phyloP scores from a whole-genome alignment of 768 basidiomycete genomes.

The Kockovaella imperatae region DNA sequence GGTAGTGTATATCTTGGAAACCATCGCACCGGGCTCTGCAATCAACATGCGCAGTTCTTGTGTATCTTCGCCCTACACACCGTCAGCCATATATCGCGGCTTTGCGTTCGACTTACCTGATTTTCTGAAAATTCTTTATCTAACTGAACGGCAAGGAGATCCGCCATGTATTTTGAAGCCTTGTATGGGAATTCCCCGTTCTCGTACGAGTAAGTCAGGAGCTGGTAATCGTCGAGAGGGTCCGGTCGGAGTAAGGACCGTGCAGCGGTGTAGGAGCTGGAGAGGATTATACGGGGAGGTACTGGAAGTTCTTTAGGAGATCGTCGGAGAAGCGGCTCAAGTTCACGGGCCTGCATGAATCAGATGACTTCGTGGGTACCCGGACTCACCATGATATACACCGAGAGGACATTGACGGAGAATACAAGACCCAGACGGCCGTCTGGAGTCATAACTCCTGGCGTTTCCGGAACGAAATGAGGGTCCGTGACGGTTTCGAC shows the following conservation, averaged over 20 bases:
- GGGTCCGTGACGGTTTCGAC: constrained; percentile 30
- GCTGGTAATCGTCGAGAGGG: constrained; percentile 32
- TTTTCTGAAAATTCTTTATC: constrained; percentile 23
- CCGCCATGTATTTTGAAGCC: constrained; percentile 38
- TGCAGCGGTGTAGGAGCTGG: constrained; percentile 22
- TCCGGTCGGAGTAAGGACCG: constrained; percentile 10
- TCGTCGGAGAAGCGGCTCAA: constrained; percentile 21
- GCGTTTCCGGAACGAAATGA: constrained; percentile 28
- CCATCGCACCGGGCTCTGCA: constrained; percentile 21
- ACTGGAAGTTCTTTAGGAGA: constrained; percentile 31
- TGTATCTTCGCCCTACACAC: too few relatives aligned
- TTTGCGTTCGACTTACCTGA: background rate
- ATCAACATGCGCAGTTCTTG: constrained; percentile 14
- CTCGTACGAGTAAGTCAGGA: constrained; percentile 8
- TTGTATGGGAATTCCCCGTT: constrained; percentile 14
- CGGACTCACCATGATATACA: constrained; percentile 37
- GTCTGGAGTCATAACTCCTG: constrained; percentile 39
- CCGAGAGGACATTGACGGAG: constrained; percentile 37
- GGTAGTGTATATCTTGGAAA: too few relatives aligned
- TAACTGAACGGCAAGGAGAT: constrained; percentile 32
- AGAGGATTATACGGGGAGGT: constrained; percentile 40
- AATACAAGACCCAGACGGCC: constrained; percentile 38
- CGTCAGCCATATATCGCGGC: too few relatives aligned
- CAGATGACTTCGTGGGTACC: background rate
- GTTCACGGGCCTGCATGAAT: constrained; percentile 30